Base-by-base conservation (phyloP, 2,329 filamentous ascomycete species). In the Phialophora expanda region DNA sequence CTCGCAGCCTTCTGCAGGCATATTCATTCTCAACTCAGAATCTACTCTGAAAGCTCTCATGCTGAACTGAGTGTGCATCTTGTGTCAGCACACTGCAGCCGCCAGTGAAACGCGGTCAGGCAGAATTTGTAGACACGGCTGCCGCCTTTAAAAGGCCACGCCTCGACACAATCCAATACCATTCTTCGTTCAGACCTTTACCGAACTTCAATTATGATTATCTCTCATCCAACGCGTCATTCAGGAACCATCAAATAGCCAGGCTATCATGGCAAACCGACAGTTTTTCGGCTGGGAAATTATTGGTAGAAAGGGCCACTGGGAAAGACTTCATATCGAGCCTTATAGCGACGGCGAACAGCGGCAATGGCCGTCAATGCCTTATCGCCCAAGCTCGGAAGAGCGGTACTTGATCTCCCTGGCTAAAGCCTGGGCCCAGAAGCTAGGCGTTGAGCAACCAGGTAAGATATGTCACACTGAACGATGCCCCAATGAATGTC, bases 371-470 rank as follows among this genome's bases (percentile, higher is more conserved):
- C 81, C 67, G 11, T 69, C 71, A 20, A 66, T 73, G n/a, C 70
- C 72, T 2, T 80, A 78, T 62, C 71, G 73, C 3, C 69, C 75
- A 24, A 72, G 78, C 0, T 74, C 82, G 54, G 80, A 83, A 20
- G 75, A 71, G 1, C 67, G 77, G 1, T 86, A 86, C 71, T 76
- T 84, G 0, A 76, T 79, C 30, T 82, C 81, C 59, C 72, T 86
- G 7, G 85, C 77, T 0, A 74, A 72, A 11, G 73, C 78, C 55
- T 86, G 84, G 84, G 78, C 85, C 73, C 70, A 80, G 55, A 72
- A 78, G 26, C 75, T 75, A 11, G 79, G 79, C 1, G 32, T 60
- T 22, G 51, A 56, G 6, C 53, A 59, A 53, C 30, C 51, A 60
- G 67, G 66, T 48, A 55, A 61, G 51, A 5, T 41, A 54, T 32